Evolutionary conservation across 768 basidiomycete species (phyloP).

Genomic region (Royoungia palumana): DNA sequence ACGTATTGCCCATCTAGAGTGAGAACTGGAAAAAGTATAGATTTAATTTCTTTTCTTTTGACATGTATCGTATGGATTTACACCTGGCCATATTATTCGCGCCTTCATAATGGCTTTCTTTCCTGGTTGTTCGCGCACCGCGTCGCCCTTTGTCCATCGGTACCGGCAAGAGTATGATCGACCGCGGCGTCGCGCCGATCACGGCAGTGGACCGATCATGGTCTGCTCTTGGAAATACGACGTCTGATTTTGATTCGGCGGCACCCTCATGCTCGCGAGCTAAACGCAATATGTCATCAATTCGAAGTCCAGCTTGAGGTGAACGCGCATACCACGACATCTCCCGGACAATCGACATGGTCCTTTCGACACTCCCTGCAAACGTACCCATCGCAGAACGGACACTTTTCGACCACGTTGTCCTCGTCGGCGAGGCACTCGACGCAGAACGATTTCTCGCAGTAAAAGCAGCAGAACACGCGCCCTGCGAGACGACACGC

Average conservation of each 20-base stretch:
- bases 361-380: background rate
- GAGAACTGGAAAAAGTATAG: no score
- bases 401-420: background rate
- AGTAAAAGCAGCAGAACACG: background rate
- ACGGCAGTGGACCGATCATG: no score
- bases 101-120: background rate
- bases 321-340: background rate
- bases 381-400: background rate
- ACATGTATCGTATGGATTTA: slow-evolving; percentile 1
- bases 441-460: slow-evolving; percentile 3
- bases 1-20: no score
- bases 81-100: no score
- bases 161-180: no score
- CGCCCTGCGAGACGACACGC: background rate
- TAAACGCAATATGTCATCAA: background rate
- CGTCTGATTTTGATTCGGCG: no score
- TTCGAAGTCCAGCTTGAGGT: background rate
- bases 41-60: background rate
- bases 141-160: background rate
- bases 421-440: background rate
- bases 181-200: no score
- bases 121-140: background rate
- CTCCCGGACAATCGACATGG: background rate
- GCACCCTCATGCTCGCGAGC: no score
- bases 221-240: no score